Evolutionary conservation across 345 rosid species (phyloP), one percentile per base, ranked within the genome.

Genomic region (Rhizophora apiculata): DNA sequence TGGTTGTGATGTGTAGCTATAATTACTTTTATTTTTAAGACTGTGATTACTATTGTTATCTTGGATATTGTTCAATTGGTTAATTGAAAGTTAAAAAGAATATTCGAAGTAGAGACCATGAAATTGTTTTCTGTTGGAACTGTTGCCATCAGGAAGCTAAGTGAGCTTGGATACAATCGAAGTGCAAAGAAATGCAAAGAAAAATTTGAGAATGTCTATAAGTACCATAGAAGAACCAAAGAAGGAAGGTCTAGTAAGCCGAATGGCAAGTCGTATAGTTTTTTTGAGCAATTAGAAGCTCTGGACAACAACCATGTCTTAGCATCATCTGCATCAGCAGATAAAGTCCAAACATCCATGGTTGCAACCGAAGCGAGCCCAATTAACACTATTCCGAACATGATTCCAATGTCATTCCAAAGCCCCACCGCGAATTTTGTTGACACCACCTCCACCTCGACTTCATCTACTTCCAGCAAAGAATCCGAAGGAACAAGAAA

Each of bases 151-250:
- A 77, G 80, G 80, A 77, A 68, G 72, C 22, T 77, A 30, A 53
- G 67, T 13, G 73, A 59, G 74, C 70, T 72, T 68, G 80, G 76
- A 29, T 77, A 68, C 53, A 29, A 53, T 49, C 53, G 80, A 51
- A 77, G 76, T 72, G 80, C 80, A 8, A 77, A 77, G 73, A 77
- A 77, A 64, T 77, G 80, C 70, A 77, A 72, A 29, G 80, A 77
- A 46, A 77, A 77, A 63, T 77, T 77, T 60, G 80, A 77, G 70
- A 77, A 77, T 53, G 61, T 68, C 22, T 64, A 77, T 11, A 77
- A 77, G 74, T 77, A 77, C 58, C 74, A 77, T 60, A 77, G 76
- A 68, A 77, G 80, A 64, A 77, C 80, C 11, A 77, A 77, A 60
- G 80, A 68, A 57, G 76, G 77, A 5, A 56, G 73, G 60, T 67